phyloP scores from a whole-genome alignment of 306 rosid genomes.

The Boehmeria nivea region DNA sequence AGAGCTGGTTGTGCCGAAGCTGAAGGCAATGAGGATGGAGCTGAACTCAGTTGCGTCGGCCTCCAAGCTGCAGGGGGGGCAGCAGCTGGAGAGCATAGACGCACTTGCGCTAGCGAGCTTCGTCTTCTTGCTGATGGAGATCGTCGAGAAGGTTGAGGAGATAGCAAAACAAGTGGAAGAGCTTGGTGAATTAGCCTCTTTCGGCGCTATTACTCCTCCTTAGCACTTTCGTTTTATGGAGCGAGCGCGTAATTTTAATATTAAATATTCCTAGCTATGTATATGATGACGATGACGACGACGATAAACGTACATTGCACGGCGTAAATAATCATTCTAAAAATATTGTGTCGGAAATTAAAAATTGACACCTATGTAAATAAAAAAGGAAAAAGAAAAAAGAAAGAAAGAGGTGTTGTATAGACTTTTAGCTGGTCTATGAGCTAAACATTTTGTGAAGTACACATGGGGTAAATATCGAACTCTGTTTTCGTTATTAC shows the following conservation, averaged over 20 bases:
- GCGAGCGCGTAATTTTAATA: neutral
- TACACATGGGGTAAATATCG: neutral
- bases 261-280: neutral
- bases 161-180: constrained; percentile 54
- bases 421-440: neutral
- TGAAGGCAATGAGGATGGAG: constrained; percentile 49
- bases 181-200: constrained; percentile 52
- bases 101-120: constrained; percentile 45
- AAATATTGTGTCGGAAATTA: neutral
- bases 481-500: neutral
- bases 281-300: neutral
- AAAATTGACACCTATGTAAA: neutral
- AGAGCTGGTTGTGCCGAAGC: constrained; percentile 25
- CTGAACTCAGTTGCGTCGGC: constrained; percentile 27
- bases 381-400: neutral
- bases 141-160: constrained; percentile 54
- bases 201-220: too few relatives aligned
- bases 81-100: constrained; percentile 30
- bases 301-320: neutral
- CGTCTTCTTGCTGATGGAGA: constrained; percentile 42
- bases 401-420: neutral
- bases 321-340: neutral
- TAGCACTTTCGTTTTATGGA: too few relatives aligned
- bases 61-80: constrained; percentile 25
- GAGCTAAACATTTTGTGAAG: neutral